phyloP scores from a whole-genome alignment of 2,329 filamentous ascomycete species.

The Xylariaceae sp. region DNA sequence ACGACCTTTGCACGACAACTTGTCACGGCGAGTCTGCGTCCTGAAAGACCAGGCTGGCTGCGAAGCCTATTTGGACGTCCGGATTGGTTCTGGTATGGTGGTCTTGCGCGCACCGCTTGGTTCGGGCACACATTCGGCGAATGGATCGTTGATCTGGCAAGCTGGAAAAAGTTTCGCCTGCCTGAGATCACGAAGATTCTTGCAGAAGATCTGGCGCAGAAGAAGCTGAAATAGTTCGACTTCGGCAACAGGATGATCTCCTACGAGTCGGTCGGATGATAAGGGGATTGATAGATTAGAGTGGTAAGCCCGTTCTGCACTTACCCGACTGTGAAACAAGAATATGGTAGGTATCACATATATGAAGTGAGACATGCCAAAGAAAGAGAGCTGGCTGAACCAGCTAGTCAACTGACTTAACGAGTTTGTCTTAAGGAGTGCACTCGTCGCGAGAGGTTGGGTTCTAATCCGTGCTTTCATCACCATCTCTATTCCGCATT shows the following conservation, averaged over 20 bases:
- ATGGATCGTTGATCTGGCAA: conserved; percentile 34
- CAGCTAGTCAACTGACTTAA: no score
- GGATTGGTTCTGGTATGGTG: conserved; percentile 41
- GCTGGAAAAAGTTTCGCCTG: conserved; percentile 35
- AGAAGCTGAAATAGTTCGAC: conserved; percentile 19
- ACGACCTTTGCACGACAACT: conserved; percentile 40
- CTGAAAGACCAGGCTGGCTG: conserved; percentile 32
- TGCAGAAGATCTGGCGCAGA: conserved; percentile 22
- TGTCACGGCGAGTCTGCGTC: conserved; percentile 38
- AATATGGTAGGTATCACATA: no score
- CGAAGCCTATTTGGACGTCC: conserved; percentile 37
- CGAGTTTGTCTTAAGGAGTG: no score
- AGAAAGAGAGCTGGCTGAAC: no score
- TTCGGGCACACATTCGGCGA: conserved; percentile 33
- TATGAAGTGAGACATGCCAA: no score
- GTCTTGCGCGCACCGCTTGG: conserved; percentile 31
- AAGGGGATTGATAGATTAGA: no score
- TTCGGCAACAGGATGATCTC: background rate
- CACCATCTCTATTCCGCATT: no score
- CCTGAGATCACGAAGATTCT: conserved; percentile 31
- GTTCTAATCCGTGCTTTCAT: no score
- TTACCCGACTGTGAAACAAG: no score
- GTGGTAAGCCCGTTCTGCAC: background rate
- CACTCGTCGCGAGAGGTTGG: no score
- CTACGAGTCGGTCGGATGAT: background rate